Percentiles rank a stretch among this genome's conserved stretches.
Conservation (phyloP, 208 protist species). For the Leishmania turanica region DNA sequence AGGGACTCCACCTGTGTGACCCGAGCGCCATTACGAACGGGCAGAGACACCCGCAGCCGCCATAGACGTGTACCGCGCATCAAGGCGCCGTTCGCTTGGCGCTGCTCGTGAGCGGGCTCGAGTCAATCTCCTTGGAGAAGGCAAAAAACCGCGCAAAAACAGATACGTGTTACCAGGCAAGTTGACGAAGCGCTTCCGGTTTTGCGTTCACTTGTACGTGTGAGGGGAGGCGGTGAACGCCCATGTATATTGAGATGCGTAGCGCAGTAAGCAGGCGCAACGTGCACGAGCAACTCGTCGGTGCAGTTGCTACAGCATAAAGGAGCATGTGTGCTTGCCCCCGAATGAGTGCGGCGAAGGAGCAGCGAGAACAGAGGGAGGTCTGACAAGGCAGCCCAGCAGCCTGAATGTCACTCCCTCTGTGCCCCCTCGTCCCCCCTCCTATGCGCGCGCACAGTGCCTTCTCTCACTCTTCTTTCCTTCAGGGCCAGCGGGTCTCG, state of each 20-base stretch:
- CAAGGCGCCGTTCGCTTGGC: neutral
- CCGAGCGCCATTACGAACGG: neutral
- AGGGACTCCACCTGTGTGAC: neutral
- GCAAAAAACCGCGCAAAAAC: slow-evolving; percentile 4
- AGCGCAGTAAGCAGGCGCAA: neutral
- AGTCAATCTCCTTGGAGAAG: neutral
- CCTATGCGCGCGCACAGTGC: neutral
- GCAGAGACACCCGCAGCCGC: neutral
- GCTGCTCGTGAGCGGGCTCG: neutral
- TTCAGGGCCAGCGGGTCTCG: neutral
- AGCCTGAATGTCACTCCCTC: neutral
- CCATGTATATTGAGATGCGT: neutral
- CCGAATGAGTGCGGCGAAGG: neutral
- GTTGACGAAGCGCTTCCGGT: too few relatives aligned
- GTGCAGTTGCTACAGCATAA: neutral
- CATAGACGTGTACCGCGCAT: slow-evolving; percentile 2
- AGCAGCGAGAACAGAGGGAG: neutral
- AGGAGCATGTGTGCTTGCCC: neutral
- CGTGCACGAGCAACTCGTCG: neutral
- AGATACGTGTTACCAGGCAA: neutral
- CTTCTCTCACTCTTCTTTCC: neutral
- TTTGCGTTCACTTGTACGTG: neutral
- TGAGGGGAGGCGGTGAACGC: neutral
- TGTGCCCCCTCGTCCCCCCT: neutral
- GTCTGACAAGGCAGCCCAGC: neutral